Evolutionary conservation across 2,329 filamentous ascomycete species (phyloP), one percentile per base, ranked within the genome.

Genomic region (Zasmidium cellare): DNA sequence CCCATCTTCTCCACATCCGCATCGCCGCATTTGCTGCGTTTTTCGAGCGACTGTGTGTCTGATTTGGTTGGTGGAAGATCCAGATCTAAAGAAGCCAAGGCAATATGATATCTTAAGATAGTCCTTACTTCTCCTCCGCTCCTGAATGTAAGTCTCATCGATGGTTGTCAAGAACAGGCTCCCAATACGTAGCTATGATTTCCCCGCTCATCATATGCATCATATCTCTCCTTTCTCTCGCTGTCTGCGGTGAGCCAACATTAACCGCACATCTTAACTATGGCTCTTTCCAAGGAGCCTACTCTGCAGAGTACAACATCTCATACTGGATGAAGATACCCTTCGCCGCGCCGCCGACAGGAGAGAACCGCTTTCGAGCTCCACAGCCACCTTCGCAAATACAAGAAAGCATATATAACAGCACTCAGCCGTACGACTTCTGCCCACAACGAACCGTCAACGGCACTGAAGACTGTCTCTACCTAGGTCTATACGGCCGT

Each of bases 291-390:
- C 25, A 52, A 19, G 65, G 64, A 45, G 53, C 62, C 11, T 66
- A 62, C 57, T 63, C 59, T 2, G 22, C 55, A 18, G 44, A 53
- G 11, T 65, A 61, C 57, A 62, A 58, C 59, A 62, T 63, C 20
- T 51, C 49, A 20, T 66, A 64, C 45, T 63, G 59, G 56, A 80
- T 79, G 60, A 85, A 82, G 64, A 85, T 87, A 50, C 84, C 84
- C 16, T 87, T 82, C 46, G 64, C 53, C 41, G 62, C 60, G 28
- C 60, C 85, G 1, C 84, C 85, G 14, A 72, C 77, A 12, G 83
- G 83, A 1, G 67, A 77, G 48, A 85, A 86, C 65, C 80, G 84
- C 3, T 87, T 87, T 66, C 80, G 84, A 53, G 82, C 78, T 0
- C 84, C 84, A 1, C 84, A 87, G 62, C 83, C 83, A 6, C 83